Evolutionary conservation across 2,329 filamentous ascomycete species (phyloP).

Genomic region (Verticillium klebahnii): DNA sequence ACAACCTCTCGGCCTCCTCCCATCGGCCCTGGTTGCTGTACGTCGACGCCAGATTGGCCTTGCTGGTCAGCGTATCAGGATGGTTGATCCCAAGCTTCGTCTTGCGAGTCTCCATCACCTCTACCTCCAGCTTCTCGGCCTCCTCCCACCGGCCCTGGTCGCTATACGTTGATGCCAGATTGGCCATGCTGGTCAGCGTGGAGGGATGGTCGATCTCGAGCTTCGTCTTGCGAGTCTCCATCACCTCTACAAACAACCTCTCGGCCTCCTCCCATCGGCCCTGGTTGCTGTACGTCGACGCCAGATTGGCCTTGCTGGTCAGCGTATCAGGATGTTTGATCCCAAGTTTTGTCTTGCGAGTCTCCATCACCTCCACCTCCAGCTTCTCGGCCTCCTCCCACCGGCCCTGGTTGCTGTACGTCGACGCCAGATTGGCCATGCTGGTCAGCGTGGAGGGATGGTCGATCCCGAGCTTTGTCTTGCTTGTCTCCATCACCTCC

Average conservation of each 20-base stretch:
- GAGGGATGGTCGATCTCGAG: conserved; percentile 7
- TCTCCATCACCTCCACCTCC: no score
- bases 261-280: conserved; percentile 12
- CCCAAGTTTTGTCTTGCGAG: no score
- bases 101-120: conserved; percentile 8
- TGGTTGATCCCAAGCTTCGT: conserved; percentile 8
- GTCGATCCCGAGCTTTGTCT: no score
- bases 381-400: no score
- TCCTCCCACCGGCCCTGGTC: conserved; percentile 10
- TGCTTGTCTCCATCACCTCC: conserved; percentile 5
- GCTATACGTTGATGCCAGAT: conserved; percentile 6
- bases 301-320: conserved; percentile 5
- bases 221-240: conserved; percentile 7
- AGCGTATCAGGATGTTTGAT: no score
- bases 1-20: conserved; percentile 11
- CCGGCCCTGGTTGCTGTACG: no score
- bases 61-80: conserved; percentile 3
- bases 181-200: conserved; percentile 4
- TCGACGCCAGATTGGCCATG: no score
- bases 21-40: conserved; percentile 8
- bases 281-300: conserved; percentile 6
- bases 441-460: no score
- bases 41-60: conserved; percentile 5
- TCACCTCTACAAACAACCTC: conserved; percentile 3
- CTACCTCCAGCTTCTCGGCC: conserved; percentile 7